Evolutionary conservation across 1,139 yeast species (phyloP), one percentile per base, ranked within the genome.

Genomic region (Kodamaea ohmeri): DNA sequence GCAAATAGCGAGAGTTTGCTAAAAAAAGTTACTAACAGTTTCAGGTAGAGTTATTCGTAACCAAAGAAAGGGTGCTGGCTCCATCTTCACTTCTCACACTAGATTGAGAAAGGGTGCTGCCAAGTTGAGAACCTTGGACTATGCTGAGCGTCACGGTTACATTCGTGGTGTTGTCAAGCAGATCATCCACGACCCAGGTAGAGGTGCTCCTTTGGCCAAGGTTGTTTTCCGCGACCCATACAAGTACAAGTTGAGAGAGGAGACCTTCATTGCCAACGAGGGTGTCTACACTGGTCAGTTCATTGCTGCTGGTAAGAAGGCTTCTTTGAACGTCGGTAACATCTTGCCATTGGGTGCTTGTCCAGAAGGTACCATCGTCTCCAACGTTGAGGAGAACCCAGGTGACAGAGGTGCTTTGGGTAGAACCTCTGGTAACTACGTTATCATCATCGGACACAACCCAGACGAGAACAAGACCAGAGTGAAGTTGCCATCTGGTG

Each of bases 61-160:
- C 84, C 98, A 94, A 86, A 90, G 99, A 88, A 94, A 94, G 81
- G 97, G 97, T 84, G 97, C 97, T 78, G 98, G 98, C 71, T 90
- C 97, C 67, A 89, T 94, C 83, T 94, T 94, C 89, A 86, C 95
- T 73, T 83, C 98, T 66, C 96, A 90, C 92, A 92, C 97, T 82
- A 92, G 97, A 79, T 88, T 94, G 74, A 88, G 98, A 85, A 87
- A 94, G 80, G 99, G 98, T 73, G 97, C 98, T 71, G 99, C 99
- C 73, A 92, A 90, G 86, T 85, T 90, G 73, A 88, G 98, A 84
- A 85, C 96, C 71, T 85, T 92, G 75, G 98, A 92, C 76, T 92
- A 82, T 66, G 96, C 97, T 73, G 98, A 94, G 80, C 94, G 96
- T 75, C 96, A 92, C 74, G 98, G 98, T 68, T 92, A 90, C 90